phyloP scores from a whole-genome alignment of 805 yeast species.

The Yueomyces sinensis region DNA sequence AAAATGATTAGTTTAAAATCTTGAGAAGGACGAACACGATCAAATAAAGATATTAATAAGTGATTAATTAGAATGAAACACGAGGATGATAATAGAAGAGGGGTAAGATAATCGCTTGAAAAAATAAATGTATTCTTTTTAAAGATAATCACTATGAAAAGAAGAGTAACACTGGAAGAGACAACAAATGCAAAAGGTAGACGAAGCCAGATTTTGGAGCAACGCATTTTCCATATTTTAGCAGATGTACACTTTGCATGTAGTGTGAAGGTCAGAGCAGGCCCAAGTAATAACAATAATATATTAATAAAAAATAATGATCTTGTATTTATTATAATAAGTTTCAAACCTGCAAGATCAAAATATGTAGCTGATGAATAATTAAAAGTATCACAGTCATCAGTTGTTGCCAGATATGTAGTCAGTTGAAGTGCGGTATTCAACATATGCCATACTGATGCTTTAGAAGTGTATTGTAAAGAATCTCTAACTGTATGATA shows the following conservation, averaged over 20 bases:
- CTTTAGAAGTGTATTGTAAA: constrained; percentile 47
- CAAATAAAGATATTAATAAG: constrained; percentile 31
- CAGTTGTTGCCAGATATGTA: constrained; percentile 22
- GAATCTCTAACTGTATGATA: constrained; percentile 74
- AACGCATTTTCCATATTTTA: constrained; percentile 36
- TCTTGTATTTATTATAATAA: constrained; percentile 40
- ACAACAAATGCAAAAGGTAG: constrained; percentile 44
- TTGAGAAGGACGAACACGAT: constrained; percentile 31
- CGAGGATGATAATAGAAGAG: constrained; percentile 36
- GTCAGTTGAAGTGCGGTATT: constrained; percentile 53
- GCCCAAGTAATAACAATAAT: constrained; percentile 38
- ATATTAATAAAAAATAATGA: constrained; percentile 39
- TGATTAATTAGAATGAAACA: constrained; percentile 43
- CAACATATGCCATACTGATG: constrained; percentile 78
- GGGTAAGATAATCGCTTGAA: constrained; percentile 37
- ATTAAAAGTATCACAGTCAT: constrained; percentile 19
- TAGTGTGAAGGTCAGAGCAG: constrained; percentile 37
- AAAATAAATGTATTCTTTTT: constrained; percentile 34
- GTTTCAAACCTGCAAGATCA: constrained; percentile 47
- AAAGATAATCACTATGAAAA: constrained; percentile 29
- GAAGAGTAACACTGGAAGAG: constrained; percentile 28
- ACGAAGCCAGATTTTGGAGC: constrained; percentile 30
- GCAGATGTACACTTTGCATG: constrained; percentile 34
- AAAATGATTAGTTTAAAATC: constrained; percentile 48
- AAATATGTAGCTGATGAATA: constrained; percentile 43